These are phyloP conservation scores for Juglanconis juglandina DNA, from an alignment of 2,329 filamentous ascomycete species.

Conservation along the genomic window DNA sequence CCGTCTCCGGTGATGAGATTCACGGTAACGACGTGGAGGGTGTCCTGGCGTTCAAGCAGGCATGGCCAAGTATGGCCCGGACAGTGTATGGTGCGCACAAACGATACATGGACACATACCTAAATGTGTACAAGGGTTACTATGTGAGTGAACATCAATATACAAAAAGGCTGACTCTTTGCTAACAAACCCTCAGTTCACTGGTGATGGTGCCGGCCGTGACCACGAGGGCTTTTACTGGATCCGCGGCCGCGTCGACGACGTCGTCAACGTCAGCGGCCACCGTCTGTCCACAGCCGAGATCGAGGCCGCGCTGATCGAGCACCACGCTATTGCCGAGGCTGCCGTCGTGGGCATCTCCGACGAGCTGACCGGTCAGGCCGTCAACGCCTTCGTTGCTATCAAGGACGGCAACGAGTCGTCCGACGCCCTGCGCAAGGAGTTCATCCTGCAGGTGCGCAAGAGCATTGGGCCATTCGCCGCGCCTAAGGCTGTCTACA, in stretches of 20 bases:
- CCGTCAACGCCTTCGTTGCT: conserved; percentile 93
- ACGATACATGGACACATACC: conserved; percentile 97
- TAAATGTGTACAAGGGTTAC: conserved; percentile 97
- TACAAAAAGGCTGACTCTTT: neutral
- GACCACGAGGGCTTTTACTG: conserved; percentile 99
- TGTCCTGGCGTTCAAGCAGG: conserved; percentile 92
- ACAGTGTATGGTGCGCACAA: conserved; percentile 98
- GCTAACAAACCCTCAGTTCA: conserved; percentile 59
- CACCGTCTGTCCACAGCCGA: conserved; percentile 96
- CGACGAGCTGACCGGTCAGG: conserved; percentile 94
- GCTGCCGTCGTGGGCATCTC: conserved; percentile 90
- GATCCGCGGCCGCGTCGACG: conserved; percentile 97
- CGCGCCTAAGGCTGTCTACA: conserved; percentile 87
- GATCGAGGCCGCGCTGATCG: conserved; percentile 93
- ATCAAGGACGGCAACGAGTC: conserved; percentile 81
- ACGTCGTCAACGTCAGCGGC: conserved; percentile 96
- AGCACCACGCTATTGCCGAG: conserved; percentile 86
- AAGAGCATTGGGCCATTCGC: conserved; percentile 98
- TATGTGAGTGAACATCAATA: conserved; percentile 64
- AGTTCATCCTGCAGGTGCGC: conserved; percentile 88
- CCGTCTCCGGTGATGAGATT: conserved; percentile 89
- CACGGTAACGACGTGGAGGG: conserved; percentile 96
- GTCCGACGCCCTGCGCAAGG: conserved; percentile 81
- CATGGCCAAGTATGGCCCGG: conserved; percentile 97
- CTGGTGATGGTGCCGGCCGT: conserved; percentile 88